These are phyloP conservation scores for Erysimum pusillum DNA, from an alignment of 441 rosid genomes.

Conservation along the genomic window DNA sequence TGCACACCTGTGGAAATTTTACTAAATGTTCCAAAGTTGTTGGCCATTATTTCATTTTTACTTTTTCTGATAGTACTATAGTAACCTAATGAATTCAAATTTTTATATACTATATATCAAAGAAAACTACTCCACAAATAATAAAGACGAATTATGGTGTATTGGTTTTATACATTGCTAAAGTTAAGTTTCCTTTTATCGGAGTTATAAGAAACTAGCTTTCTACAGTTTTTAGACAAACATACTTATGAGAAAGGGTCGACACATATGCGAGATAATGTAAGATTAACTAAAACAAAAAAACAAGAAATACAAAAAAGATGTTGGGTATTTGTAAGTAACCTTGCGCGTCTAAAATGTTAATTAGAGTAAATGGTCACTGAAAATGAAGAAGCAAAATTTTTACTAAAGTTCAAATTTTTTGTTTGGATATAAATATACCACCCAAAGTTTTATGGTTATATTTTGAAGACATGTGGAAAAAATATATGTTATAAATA, in stretches of 20 bases:
- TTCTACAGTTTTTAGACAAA: background rate
- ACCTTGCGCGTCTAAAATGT: too few relatives aligned
- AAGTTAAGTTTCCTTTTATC: background rate
- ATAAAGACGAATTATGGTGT: background rate
- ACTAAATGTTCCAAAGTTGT: conserved; percentile 39
- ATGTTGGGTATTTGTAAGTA: too few relatives aligned
- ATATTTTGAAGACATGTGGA: background rate
- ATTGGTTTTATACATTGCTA: background rate
- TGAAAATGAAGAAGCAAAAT: background rate
- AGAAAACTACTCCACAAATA: background rate
- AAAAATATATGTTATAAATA: background rate
- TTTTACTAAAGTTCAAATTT: too few relatives aligned
- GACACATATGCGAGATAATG: background rate
- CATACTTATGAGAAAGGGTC: background rate
- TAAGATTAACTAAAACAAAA: too few relatives aligned
- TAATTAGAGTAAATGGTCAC: too few relatives aligned
- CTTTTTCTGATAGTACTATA: too few relatives aligned
- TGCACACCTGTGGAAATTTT: conserved; percentile 43
- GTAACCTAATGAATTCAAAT: too few relatives aligned
- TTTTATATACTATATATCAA: too few relatives aligned
- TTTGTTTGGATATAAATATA: too few relatives aligned
- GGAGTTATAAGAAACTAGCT: background rate
- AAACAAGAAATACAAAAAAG: too few relatives aligned
- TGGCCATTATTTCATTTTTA: too few relatives aligned
- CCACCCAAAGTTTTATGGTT: too few relatives aligned